A percentile compares a stretch with the other conserved stretches of the same genome.
Evolutionary conservation across 2,329 filamentous ascomycete genomes (phyloP).

Genomic region (Aspergillus eucalypticola): DNA sequence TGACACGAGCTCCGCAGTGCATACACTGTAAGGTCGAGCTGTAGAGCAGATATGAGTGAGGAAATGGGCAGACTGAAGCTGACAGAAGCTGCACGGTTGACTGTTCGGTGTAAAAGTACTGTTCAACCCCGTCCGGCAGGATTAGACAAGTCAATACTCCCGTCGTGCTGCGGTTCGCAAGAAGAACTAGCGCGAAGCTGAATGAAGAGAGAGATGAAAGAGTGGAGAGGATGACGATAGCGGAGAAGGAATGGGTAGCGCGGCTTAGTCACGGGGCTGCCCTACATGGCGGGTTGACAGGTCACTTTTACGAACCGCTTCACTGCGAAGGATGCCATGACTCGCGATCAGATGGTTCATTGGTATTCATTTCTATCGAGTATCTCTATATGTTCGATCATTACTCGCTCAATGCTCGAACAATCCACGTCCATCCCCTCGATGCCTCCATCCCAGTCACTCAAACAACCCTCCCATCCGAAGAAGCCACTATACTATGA

Average conservation of each 20-base stretch:
- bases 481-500: not conserved
- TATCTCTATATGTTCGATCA: not conserved
- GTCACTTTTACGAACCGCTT: not conserved
- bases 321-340: not conserved
- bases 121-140: not conserved
- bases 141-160: not conserved
- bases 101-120: not conserved
- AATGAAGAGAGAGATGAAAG: not conserved
- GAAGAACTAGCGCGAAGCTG: not conserved
- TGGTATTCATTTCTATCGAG: not conserved
- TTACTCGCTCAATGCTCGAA: not conserved
- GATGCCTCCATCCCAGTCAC: not conserved
- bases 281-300: not conserved
- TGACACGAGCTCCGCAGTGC: no score
- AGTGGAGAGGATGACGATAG: not conserved
- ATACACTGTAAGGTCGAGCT: not conserved
- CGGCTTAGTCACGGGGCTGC: not conserved
- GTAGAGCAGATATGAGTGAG: not conserved
- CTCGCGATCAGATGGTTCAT: not conserved
- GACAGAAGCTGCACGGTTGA: not conserved
- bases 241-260: not conserved
- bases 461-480: not conserved
- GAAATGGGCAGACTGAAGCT: not conserved
- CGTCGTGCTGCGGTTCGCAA: not conserved
- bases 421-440: no score